phyloP scores from a whole-genome alignment of 2,329 filamentous ascomycete genomes.

The Saccharata proteae region DNA sequence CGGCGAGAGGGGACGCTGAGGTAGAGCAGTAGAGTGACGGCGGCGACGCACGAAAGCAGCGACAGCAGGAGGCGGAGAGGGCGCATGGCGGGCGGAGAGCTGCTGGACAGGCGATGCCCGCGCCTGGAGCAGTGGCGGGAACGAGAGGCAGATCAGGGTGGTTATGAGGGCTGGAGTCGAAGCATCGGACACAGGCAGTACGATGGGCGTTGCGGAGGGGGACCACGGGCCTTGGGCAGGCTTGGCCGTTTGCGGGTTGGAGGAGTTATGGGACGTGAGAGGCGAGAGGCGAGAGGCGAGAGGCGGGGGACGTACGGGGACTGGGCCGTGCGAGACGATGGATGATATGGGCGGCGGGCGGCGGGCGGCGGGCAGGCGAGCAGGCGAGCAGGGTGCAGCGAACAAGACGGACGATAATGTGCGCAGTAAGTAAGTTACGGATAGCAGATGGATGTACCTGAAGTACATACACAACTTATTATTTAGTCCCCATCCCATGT shows the following conservation, averaged over 20 bases:
- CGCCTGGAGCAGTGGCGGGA: too few species aligned
- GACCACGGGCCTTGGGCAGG: too few species aligned
- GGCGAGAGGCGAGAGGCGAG: constrained; percentile 1
- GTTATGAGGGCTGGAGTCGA: background rate
- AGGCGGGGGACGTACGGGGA: background rate
- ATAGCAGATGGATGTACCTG: too few species aligned
- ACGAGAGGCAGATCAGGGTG: constrained; percentile 1
- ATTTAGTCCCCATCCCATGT: too few species aligned
- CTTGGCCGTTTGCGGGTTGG: background rate
- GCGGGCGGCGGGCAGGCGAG: background rate
- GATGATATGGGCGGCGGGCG: constrained; percentile 1
- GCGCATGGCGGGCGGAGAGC: constrained; percentile 17
- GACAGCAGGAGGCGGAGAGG: constrained; percentile 30
- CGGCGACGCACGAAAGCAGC: constrained; percentile 29
- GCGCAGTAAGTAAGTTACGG: background rate
- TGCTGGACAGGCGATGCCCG: constrained; percentile 3
- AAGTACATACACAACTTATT: too few species aligned
- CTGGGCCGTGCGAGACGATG: constrained; percentile 1
- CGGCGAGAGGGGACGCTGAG: constrained; percentile 18
- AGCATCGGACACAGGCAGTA: background rate
- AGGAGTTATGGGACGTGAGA: constrained; percentile 3
- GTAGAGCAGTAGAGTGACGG: constrained; percentile 33
- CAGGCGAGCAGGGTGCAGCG: background rate
- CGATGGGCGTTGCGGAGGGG: too few species aligned
- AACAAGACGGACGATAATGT: background rate